phyloP scores from a whole-genome alignment of 768 basidiomycete genomes.

The Tricholoma sp. region DNA sequence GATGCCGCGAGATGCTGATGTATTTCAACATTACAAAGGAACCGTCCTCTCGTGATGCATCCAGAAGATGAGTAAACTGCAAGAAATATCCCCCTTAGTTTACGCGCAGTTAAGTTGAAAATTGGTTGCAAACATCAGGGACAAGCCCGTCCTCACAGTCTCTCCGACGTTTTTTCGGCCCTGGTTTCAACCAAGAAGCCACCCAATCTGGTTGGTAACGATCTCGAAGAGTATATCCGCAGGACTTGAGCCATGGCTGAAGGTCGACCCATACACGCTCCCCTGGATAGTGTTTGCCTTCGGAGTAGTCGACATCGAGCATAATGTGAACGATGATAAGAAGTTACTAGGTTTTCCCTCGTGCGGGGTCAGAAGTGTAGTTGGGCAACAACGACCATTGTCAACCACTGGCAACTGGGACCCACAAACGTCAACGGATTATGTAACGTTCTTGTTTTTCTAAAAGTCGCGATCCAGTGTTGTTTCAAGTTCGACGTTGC shows the following conservation, averaged over 20 bases:
- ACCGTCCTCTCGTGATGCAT: slow-evolving; percentile 27
- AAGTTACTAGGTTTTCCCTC: neutral
- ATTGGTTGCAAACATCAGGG: neutral
- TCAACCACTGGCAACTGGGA: too few species aligned
- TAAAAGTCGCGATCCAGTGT: too few species aligned
- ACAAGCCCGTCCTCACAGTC: slow-evolving; percentile 8
- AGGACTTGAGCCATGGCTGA: slow-evolving; percentile 15
- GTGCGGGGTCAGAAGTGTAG: too few species aligned
- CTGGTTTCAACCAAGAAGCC: slow-evolving; percentile 17
- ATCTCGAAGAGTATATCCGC: slow-evolving; percentile 21
- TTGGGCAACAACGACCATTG: too few species aligned
- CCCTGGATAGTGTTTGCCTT: neutral
- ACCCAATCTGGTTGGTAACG: slow-evolving; percentile 21
- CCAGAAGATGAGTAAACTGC: slow-evolving; percentile 11
- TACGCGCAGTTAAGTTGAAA: too few species aligned
- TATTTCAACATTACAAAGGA: slow-evolving; percentile 24
- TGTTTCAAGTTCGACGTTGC: too few species aligned
- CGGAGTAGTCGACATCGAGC: neutral
- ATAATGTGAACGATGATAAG: neutral
- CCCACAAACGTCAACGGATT: too few species aligned
- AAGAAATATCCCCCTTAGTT: neutral
- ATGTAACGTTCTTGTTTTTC: too few species aligned
- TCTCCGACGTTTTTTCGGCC: neutral
- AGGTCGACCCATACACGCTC: slow-evolving; percentile 17
- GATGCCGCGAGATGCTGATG: slow-evolving; percentile 8